phyloP scores from a whole-genome alignment of 768 basidiomycete species.

The Trametes cingulata region DNA sequence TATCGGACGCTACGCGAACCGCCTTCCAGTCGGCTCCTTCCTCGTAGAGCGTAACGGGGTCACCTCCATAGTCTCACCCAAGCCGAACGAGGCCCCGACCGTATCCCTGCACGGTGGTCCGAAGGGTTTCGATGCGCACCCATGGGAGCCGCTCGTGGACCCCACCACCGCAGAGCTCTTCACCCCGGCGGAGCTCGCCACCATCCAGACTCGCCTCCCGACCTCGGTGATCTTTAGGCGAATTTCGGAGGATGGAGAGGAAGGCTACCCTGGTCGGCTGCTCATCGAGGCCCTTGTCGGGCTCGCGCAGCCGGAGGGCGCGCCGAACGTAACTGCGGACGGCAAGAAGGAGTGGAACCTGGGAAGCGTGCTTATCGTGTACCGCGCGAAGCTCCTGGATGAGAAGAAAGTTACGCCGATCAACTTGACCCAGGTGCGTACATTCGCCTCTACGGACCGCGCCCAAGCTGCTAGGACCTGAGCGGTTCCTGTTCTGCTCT shows the following conservation, averaged over 20 bases:
- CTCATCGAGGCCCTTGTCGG: slow-evolving; percentile 47
- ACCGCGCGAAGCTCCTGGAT: slow-evolving; percentile 65
- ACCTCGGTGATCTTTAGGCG: slow-evolving; percentile 55
- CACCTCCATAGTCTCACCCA: slow-evolving; percentile 43
- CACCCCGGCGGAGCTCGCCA: slow-evolving; percentile 50
- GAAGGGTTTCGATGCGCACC: slow-evolving; percentile 57
- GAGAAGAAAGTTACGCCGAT: slow-evolving; percentile 62
- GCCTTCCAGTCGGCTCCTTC: slow-evolving; percentile 56
- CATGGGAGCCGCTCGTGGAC: slow-evolving; percentile 50
- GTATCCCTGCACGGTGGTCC: slow-evolving; percentile 78
- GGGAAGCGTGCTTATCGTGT: slow-evolving; percentile 68
- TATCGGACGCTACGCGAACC: slow-evolving; percentile 73
- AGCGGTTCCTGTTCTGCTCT: neutral
- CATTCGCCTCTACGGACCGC: neutral
- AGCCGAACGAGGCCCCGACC: slow-evolving; percentile 31
- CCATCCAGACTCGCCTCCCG: slow-evolving; percentile 38
- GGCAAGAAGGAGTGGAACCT: slow-evolving; percentile 43
- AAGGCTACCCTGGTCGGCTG: slow-evolving; percentile 68
- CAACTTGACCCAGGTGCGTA: slow-evolving; percentile 70
- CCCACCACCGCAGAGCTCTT: slow-evolving; percentile 49
- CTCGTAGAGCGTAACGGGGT: slow-evolving; percentile 54
- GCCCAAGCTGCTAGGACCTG: neutral
- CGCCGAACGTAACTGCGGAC: slow-evolving; percentile 26
- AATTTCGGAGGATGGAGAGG: slow-evolving; percentile 63
- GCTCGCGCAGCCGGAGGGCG: slow-evolving; percentile 34